phyloP scores from a whole-genome alignment of 1,284 basidiomycete genomes.

The Ustilago curta region DNA sequence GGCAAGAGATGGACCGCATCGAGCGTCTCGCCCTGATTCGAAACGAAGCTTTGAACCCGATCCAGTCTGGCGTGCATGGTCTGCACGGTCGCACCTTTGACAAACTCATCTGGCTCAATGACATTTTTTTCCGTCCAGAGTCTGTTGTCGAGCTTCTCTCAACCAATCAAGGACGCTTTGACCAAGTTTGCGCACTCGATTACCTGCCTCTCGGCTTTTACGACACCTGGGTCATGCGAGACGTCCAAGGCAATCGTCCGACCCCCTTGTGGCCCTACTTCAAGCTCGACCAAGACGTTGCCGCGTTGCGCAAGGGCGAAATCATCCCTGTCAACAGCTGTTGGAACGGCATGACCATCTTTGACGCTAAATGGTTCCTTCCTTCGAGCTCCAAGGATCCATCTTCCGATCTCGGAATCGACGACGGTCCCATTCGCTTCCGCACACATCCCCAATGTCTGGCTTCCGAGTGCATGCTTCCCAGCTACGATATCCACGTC shows the following conservation, averaged over 20 bases:
- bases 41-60: conserved; percentile 53
- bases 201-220: conserved; percentile 72
- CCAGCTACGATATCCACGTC: conserved; percentile 74
- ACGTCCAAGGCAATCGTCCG: conserved; percentile 66
- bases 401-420: conserved; percentile 58
- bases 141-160: conserved; percentile 71
- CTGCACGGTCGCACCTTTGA: conserved; percentile 37
- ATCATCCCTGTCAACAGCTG: conserved; percentile 73
- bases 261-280: conserved; percentile 73
- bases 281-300: conserved; percentile 70
- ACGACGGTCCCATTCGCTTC: conserved; percentile 71
- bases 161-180: conserved; percentile 72
- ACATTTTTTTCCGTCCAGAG: conserved; percentile 48
- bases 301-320: conserved; percentile 63
- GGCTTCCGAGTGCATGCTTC: conserved; percentile 74
- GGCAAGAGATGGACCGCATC: conserved; percentile 49
- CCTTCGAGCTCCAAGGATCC: conserved; percentile 1
- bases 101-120: conserved; percentile 59
- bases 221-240: conserved; percentile 70
- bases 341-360: conserved; percentile 76
- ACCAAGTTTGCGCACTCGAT: conserved; percentile 75
- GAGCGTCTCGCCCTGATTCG: conserved; percentile 48
- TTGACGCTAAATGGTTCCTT: conserved; percentile 72
- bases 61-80: conserved; percentile 31
- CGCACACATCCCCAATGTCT: conserved; percentile 72